Percentiles rank a stretch among this genome's conserved stretches.
Evolutionary conservation across 768 basidiomycete genomes (phyloP).

Genomic region (Polyporus arcularius): DNA sequence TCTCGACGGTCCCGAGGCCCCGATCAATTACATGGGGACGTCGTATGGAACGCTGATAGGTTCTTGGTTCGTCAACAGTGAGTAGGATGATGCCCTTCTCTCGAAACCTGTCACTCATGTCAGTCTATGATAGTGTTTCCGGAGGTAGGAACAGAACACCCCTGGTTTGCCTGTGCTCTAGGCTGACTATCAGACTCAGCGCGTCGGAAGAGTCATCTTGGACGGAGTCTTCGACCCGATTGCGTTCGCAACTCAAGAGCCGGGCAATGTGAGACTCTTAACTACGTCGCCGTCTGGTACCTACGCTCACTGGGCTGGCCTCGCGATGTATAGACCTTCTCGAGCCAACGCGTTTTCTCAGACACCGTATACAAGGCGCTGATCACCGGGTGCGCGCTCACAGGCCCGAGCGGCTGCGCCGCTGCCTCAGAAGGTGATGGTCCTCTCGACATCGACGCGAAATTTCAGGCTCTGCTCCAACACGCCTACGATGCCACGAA

Average conservation of each 20-base stretch:
- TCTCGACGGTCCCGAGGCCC: slow-evolving; percentile 2
- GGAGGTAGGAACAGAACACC: background rate
- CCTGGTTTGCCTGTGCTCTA: too few relatives aligned
- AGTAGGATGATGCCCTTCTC: background rate
- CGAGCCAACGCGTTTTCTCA: background rate
- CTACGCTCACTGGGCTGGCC: too few relatives aligned
- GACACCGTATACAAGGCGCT: slow-evolving; percentile 11
- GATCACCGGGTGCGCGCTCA: slow-evolving; percentile 13
- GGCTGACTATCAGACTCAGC: background rate
- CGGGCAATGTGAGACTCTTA: background rate
- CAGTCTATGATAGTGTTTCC: slow-evolving; percentile 6
- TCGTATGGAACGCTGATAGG: slow-evolving; percentile 9
- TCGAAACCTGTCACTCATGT: background rate
- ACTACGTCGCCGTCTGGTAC: too few relatives aligned
- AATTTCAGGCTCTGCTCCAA: background rate
- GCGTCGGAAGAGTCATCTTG: slow-evolving; percentile 1
- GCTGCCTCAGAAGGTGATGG: background rate
- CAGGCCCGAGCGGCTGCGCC: slow-evolving; percentile 9
- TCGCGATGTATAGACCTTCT: background rate
- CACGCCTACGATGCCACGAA: background rate
- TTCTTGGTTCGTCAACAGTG: background rate
- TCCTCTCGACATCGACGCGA: background rate
- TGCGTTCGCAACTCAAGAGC: background rate
- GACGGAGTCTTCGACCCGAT: slow-evolving; percentile 6
- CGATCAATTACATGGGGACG: slow-evolving; percentile 2